A percentile compares a stretch with the other conserved stretches of the same genome.
Evolutionary conservation across 164 flowering plant species (phyloP).

Genomic region (Annona squamosa): DNA sequence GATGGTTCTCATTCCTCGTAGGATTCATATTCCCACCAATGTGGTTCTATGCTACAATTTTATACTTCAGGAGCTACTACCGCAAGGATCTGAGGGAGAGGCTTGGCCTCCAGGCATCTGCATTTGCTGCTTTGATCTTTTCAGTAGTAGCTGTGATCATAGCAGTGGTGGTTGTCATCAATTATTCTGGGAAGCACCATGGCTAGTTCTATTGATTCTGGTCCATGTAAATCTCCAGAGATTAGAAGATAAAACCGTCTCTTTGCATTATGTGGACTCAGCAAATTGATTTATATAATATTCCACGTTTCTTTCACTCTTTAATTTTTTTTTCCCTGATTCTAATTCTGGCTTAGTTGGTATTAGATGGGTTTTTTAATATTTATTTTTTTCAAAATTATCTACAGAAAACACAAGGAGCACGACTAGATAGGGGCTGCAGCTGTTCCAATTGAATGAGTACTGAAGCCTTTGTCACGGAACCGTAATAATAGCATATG

Average conservation of each 20-base stretch:
- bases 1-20: slow-evolving; percentile 66
- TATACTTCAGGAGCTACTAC: slow-evolving; percentile 25
- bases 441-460: too few species aligned
- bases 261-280: not conserved
- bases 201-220: not conserved
- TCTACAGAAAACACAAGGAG: too few species aligned
- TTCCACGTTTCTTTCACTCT: not conserved
- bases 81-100: slow-evolving; percentile 28
- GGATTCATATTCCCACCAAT: slow-evolving; percentile 20
- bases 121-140: slow-evolving; percentile 25
- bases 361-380: too few species aligned
- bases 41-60: slow-evolving; percentile 27
- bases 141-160: not conserved
- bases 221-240: not conserved
- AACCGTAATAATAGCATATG: too few species aligned
- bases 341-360: too few species aligned
- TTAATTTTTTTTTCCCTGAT: too few species aligned
- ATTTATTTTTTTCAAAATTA: too few species aligned
- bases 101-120: slow-evolving; percentile 26
- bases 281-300: not conserved
- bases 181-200: not conserved
- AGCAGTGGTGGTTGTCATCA: not conserved
- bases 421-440: too few species aligned
- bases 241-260: not conserved
- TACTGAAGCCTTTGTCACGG: too few species aligned